Evolutionary conservation across 2,329 filamentous ascomycete genomes (phyloP).

Genomic region (Colletotrichum tanaceti): DNA sequence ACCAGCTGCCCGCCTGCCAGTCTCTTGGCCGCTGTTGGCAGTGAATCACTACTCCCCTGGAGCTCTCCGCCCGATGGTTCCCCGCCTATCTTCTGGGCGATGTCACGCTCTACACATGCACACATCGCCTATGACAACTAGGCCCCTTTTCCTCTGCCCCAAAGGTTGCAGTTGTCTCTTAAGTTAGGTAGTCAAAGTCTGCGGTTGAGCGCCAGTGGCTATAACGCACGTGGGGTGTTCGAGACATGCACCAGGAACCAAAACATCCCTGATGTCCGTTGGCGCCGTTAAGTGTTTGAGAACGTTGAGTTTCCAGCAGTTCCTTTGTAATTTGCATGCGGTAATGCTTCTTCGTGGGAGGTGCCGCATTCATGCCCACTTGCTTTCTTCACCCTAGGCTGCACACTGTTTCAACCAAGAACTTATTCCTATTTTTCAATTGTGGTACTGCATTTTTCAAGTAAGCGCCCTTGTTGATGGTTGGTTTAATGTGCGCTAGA

Average conservation of each 20-base stretch:
- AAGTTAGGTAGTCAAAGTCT: background rate
- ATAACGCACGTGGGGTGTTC: conserved; percentile 21
- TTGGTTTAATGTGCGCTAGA: background rate
- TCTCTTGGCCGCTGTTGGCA: background rate
- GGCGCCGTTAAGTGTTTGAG: conserved; percentile 11
- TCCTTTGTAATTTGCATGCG: background rate
- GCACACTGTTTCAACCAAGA: background rate
- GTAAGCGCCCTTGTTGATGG: background rate
- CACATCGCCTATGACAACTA: background rate
- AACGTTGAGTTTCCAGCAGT: background rate
- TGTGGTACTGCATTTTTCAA: background rate
- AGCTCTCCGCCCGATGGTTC: background rate
- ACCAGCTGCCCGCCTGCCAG: background rate
- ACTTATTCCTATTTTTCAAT: background rate
- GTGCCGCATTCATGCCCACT: background rate
- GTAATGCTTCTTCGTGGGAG: background rate
- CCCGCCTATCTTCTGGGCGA: background rate
- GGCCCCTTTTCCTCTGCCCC: background rate
- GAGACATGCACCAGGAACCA: conserved; percentile 2
- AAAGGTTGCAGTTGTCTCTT: background rate
- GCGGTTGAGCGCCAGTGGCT: conserved; percentile 11
- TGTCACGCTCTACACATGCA: background rate
- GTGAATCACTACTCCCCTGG: background rate
- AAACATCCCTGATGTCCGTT: conserved; percentile 11
- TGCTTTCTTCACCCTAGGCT: background rate